Evolutionary conservation across 768 basidiomycete genomes (phyloP), one percentile per base, ranked within the genome.

Genomic region (Mycena epipterygia): DNA sequence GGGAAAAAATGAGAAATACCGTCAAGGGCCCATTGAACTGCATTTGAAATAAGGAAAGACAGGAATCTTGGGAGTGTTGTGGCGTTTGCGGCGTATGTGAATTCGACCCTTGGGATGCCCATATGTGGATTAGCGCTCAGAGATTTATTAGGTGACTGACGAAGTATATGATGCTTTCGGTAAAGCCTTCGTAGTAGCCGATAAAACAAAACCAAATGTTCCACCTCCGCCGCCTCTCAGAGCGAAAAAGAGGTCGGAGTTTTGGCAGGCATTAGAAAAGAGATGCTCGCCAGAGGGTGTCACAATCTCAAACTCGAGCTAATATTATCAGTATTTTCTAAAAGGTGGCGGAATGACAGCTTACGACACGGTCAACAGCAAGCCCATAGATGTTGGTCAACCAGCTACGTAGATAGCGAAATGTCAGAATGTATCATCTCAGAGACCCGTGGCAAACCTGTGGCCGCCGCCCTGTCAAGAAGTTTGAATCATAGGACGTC

Each of bases 211-310:
- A 6, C 74, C 76, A 52, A 76, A 76, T 12, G 75, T 74, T 13
- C 73, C 71, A 13, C 75, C 75, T 27, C 75, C 75, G 35, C 75
- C 75, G 51, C 75, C 75, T 16, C 74, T 64, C 19, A 84, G 71
- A 2, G 83, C 84, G 49, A 76, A 84, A 73, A 82, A 84, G 0
- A 84, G 77, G 70, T 84, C 83, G 17, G 57, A 35, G 61, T 84
- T 81, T 67, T 83, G 71, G 51, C 74, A 74, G 21, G 72, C 76
- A 71, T 82, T 84, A 12, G 78, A 82, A 1, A 77, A 75, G 32
- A 77, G 78, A 64, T 76, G 67, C 29, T 75, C 52, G 6, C 83
- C 84, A 58, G 80, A 77, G 5, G 84, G 81, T 0, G 82, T 83
- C 17, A 84, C 82, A 19, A 84, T 71, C 51, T 79, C 78, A 68